Conservation (phyloP, 257 asterid species). For the Salvia splendens region DNA sequence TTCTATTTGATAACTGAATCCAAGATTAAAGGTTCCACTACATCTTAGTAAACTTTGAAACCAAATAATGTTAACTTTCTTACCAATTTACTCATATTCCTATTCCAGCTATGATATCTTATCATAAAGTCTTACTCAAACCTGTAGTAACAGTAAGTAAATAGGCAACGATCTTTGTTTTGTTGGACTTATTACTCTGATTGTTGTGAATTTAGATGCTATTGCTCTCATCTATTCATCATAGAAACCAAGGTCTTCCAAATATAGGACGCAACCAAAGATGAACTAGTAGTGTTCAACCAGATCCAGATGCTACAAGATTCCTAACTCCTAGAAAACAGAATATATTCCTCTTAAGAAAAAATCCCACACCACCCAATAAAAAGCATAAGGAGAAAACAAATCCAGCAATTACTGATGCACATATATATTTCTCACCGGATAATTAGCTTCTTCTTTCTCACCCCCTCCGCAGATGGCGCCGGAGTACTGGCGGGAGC, state of each 20-base stretch:
- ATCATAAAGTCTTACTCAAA: no score
- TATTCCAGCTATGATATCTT: no score
- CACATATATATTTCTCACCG: conserved; percentile 6
- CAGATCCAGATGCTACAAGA: not conserved
- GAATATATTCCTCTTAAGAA: not conserved
- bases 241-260: not conserved
- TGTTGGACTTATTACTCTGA: no score
- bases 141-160: no score
- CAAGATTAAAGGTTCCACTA: no score
- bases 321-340: not conserved
- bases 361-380: not conserved
- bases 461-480: conserved; percentile 50
- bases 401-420: not conserved
- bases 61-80: no score
- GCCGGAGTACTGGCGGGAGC: conserved; percentile 70
- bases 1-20: no score
- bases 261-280: no score
- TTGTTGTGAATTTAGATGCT: not conserved
- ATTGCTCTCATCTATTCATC: not conserved
- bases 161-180: no score
- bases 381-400: not conserved
- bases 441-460: not conserved
- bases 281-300: not conserved
- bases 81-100: no score
- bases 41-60: no score